phyloP scores from a whole-genome alignment of 441 rosid species.

The Euphorbia celastroides region DNA sequence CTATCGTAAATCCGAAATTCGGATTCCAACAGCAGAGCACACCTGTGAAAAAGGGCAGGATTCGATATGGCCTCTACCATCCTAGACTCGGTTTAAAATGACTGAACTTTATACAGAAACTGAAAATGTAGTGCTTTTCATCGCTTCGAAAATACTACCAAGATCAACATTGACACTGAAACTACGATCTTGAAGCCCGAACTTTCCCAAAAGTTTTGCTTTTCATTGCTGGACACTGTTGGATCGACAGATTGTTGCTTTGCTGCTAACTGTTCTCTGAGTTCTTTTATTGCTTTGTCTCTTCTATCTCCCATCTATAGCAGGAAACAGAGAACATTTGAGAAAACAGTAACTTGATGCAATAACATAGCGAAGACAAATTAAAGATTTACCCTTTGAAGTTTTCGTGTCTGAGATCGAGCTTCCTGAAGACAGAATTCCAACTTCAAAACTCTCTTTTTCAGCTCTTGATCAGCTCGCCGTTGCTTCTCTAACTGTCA shows the following conservation, averaged over 20 bases:
- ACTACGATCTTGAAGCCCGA: conserved; percentile 75
- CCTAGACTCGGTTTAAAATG: not conserved
- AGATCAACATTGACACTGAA: conserved; percentile 84
- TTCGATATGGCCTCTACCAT: conserved; percentile 21
- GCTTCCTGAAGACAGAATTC: conserved; percentile 94
- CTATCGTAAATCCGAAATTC: not conserved
- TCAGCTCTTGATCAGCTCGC: conserved; percentile 81
- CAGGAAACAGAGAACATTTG: conserved; percentile 5
- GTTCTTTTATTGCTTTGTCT: conserved; percentile 72
- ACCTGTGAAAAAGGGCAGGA: conserved; percentile 12
- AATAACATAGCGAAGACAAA: not conserved
- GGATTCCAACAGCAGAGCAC: not conserved
- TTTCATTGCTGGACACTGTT: conserved; percentile 25
- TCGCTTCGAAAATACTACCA: conserved; percentile 73
- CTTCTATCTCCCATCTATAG: conserved; percentile 79
- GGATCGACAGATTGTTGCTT: conserved; percentile 35
- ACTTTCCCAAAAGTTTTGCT: conserved; percentile 79
- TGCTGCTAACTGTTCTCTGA: conserved; percentile 56
- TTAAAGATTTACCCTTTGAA: conserved; percentile 65
- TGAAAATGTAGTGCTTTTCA: conserved; percentile 17
- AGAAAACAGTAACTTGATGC: not conserved
- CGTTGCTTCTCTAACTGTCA: conserved; percentile 83
- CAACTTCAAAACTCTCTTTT: conserved; percentile 79
- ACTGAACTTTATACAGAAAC: conserved; percentile 20
- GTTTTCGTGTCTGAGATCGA: conserved; percentile 79